Conservation (phyloP, 2,329 filamentous ascomycete genomes). For the Verticillium longisporum region DNA sequence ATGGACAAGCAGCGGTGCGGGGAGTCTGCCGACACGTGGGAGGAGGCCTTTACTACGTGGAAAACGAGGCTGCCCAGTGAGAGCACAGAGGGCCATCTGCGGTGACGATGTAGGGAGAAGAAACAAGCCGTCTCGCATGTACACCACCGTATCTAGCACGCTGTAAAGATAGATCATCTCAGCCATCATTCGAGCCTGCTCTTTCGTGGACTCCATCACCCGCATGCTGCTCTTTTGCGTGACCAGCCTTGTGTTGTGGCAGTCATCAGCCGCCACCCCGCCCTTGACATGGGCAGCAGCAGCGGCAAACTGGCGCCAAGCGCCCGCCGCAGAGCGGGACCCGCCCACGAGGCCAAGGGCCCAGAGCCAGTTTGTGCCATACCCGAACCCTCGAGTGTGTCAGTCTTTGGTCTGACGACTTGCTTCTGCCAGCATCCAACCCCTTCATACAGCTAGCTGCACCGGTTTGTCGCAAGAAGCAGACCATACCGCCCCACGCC, state of each 20-base stretch:
- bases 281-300: not conserved
- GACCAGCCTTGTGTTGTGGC: no score
- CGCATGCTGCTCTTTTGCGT: no score
- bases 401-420: not conserved
- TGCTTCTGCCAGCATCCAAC: not conserved
- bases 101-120: no score
- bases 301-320: not conserved
- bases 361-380: not conserved
- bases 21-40: conserved; percentile 51
- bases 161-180: not conserved
- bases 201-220: no score
- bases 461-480: not conserved
- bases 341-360: not conserved
- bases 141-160: not conserved
- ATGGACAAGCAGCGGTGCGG: conserved; percentile 71
- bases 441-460: not conserved
- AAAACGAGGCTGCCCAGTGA: conserved; percentile 20
- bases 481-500: not conserved
- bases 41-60: conserved; percentile 61
- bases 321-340: not conserved
- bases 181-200: not conserved
- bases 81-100: not conserved
- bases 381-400: not conserved
- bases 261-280: not conserved
- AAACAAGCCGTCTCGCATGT: not conserved